A percentile compares a stretch with the other conserved stretches of the same genome.
Evolutionary conservation across 306 rosid genomes (phyloP).

Genomic region (Fragaria vesca): DNA sequence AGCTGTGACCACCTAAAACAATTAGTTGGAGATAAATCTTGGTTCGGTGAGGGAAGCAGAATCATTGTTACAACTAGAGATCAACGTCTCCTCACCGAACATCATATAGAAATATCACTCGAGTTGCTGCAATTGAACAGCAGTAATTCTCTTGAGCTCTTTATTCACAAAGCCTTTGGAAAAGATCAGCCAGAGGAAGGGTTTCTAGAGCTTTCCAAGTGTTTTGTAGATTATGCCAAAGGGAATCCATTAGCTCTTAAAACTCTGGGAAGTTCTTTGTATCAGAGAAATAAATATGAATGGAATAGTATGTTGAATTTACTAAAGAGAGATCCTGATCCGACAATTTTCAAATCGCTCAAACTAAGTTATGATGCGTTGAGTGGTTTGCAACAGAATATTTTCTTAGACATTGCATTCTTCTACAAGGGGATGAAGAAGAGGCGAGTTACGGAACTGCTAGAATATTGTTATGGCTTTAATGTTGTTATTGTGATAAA

Average conservation of each 20-base stretch:
- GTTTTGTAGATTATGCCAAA: background rate
- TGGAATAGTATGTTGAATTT: background rate
- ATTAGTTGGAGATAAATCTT: too few relatives aligned
- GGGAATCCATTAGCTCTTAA: background rate
- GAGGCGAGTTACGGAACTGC: background rate
- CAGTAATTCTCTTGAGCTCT: background rate
- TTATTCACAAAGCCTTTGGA: background rate
- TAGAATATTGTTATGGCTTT: background rate
- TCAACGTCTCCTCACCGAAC: background rate
- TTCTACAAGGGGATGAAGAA: background rate
- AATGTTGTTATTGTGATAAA: too few relatives aligned
- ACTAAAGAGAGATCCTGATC: background rate
- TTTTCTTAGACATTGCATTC: background rate
- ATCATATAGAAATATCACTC: background rate
- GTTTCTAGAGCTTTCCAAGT: background rate
- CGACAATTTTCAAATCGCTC: background rate
- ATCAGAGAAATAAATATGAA: background rate
- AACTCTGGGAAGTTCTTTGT: background rate
- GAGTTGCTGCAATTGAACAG: background rate
- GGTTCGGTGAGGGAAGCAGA: too few relatives aligned
- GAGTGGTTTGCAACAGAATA: background rate
- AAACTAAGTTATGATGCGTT: constrained; percentile 5
- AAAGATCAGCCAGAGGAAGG: background rate
- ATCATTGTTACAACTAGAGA: background rate
- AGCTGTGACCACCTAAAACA: too few relatives aligned